Percentiles rank a stretch among this genome's conserved stretches.
phyloP scores from a whole-genome alignment of 139 green algal species.

The Coccomyxa sp. region DNA sequence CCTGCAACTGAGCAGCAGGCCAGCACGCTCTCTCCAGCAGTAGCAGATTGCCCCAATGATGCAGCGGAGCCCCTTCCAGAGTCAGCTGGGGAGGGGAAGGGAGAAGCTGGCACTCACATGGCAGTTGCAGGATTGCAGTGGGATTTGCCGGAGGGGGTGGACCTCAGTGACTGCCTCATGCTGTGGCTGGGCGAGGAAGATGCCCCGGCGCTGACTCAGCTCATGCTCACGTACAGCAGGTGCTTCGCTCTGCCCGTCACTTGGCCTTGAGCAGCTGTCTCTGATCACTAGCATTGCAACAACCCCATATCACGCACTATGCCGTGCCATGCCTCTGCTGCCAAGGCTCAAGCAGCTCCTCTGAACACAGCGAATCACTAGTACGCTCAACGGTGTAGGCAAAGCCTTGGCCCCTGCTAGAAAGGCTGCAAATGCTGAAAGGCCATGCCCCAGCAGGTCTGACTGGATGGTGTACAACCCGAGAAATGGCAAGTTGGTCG shows the following conservation, averaged over 20 bases:
- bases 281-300: not conserved
- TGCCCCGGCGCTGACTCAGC: constrained; percentile 41
- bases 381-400: not conserved
- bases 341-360: not conserved
- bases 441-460: not conserved
- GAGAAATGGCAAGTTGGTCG: constrained; percentile 2
- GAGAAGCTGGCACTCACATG: not conserved
- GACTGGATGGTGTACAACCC: constrained; percentile 20
- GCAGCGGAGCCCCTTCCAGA: too few species aligned
- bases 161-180: constrained; percentile 18
- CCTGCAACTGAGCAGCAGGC: not conserved
- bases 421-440: not conserved
- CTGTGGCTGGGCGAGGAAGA: constrained; percentile 56
- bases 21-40: too few species aligned
- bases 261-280: not conserved
- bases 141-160: constrained; percentile 22
- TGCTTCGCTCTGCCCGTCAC: not conserved
- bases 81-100: not conserved
- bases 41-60: too few species aligned
- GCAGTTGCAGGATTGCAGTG: constrained; percentile 13
- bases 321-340: not conserved
- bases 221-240: constrained; percentile 62
- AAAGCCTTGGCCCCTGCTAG: not conserved
- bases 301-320: not conserved
- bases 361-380: not conserved